Percentiles rank a stretch among this genome's conserved stretches.
These are phyloP conservation scores for Fusarium pseudoanthophilum DNA, from an alignment of 2,329 filamentous ascomycete species.

Conservation along the genomic window DNA sequence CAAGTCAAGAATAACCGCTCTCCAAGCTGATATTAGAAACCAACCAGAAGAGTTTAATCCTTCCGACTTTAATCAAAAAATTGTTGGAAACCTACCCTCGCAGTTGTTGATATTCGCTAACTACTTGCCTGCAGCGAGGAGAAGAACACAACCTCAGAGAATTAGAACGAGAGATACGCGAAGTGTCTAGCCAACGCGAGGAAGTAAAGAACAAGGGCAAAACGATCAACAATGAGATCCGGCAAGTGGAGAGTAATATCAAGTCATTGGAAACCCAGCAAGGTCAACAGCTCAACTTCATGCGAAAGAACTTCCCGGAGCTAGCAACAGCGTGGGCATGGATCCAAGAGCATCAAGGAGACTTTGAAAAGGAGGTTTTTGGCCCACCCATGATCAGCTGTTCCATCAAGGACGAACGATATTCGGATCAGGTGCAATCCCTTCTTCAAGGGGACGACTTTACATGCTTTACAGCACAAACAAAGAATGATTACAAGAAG, in stretches of 20 bases:
- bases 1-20: slow-evolving; percentile 67
- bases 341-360: slow-evolving; percentile 75
- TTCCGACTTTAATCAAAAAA: slow-evolving; percentile 75
- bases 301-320: slow-evolving; percentile 71
- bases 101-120: slow-evolving; percentile 29
- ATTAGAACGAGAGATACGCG: slow-evolving; percentile 56
- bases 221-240: slow-evolving; percentile 53
- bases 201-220: slow-evolving; percentile 57
- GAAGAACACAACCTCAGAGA: slow-evolving; percentile 68
- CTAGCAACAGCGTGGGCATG: slow-evolving; percentile 80
- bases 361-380: slow-evolving; percentile 81
- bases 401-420: slow-evolving; percentile 77
- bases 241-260: slow-evolving; percentile 60
- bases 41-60: slow-evolving; percentile 75
- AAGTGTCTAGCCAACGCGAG: slow-evolving; percentile 52
- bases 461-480: slow-evolving; percentile 81
- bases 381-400: slow-evolving; percentile 85
- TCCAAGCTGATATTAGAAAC: slow-evolving; percentile 72
- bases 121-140: slow-evolving; percentile 60
- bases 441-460: slow-evolving; percentile 64
- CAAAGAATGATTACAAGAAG: slow-evolving; percentile 76
- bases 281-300: slow-evolving; percentile 76
- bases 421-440: slow-evolving; percentile 66
- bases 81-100: slow-evolving; percentile 62
- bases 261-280: slow-evolving; percentile 75